phyloP scores from a whole-genome alignment of 2,329 filamentous ascomycete species.

The Calonectria henricotiae region DNA sequence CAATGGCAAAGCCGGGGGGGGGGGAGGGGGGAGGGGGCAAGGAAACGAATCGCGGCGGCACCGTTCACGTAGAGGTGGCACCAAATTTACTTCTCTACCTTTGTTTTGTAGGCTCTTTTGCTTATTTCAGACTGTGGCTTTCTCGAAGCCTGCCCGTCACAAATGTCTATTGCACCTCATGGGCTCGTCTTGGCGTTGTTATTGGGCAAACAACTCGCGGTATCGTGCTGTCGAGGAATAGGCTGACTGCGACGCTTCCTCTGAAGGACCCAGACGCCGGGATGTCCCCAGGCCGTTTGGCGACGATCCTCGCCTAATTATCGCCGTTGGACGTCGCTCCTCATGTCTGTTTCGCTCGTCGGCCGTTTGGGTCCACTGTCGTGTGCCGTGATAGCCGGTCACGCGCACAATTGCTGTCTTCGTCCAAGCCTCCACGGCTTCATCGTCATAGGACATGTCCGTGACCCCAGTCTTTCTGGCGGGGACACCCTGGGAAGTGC shows the following conservation, averaged over 20 bases:
- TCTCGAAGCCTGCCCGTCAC: conserved; percentile 9
- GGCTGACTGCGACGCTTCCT: conserved; percentile 4
- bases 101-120: neutral
- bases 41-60: neutral
- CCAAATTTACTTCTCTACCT: conserved; percentile 21
- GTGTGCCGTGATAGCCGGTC: conserved; percentile 51
- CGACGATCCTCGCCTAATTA: conserved; percentile 38
- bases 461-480: conserved; percentile 12
- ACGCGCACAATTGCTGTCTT: conserved; percentile 40
- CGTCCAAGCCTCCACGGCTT: conserved; percentile 5
- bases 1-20: neutral
- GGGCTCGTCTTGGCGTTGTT: conserved; percentile 3
- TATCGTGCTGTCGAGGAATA: conserved; percentile 10
- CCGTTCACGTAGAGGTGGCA: conserved; percentile 14
- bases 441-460: conserved; percentile 25
- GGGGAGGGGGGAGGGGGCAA: neutral
- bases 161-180: conserved; percentile 25
- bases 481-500: conserved; percentile 24
- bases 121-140: neutral
- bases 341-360: conserved; percentile 25
- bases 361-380: conserved; percentile 4
- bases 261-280: neutral
- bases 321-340: neutral
- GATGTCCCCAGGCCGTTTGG: conserved; percentile 6
- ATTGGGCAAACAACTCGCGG: neutral